These are phyloP conservation scores for Nelumbo lutea DNA, from an alignment of 164 flowering plant genomes.

Conservation along the genomic window DNA sequence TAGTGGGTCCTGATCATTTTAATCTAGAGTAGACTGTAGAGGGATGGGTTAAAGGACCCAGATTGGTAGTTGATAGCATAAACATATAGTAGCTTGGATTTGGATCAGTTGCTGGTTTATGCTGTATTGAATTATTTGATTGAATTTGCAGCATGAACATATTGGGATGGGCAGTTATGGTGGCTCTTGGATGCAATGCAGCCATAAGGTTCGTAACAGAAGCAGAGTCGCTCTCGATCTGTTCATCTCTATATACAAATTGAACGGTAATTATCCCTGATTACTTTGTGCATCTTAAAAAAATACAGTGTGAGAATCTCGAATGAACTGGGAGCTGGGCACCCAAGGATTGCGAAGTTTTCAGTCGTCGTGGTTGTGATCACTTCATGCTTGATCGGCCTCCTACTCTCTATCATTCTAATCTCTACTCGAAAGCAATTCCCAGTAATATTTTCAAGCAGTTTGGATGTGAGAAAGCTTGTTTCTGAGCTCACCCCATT, in stretches of 20 bases:
- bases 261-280: too few relatives aligned
- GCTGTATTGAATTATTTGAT: too few relatives aligned
- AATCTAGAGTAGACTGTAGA: too few relatives aligned
- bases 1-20: too few relatives aligned
- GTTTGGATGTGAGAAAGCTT: constrained; percentile 21
- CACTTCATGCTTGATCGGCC: constrained; percentile 29
- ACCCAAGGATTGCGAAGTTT: constrained; percentile 54
- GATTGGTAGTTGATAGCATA: too few relatives aligned
- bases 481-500: constrained; percentile 42
- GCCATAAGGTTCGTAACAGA: constrained; percentile 38
- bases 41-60: too few relatives aligned
- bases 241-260: too few relatives aligned
- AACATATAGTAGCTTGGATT: too few relatives aligned
- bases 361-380: constrained; percentile 41
- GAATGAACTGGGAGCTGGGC: constrained; percentile 60
- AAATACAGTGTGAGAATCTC: constrained; percentile 59
- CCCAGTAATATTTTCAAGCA: constrained; percentile 37
- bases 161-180: constrained; percentile 41
- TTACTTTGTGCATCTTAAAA: not conserved
- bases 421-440: constrained; percentile 21
- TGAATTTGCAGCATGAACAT: constrained; percentile 38
- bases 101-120: too few relatives aligned
- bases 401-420: constrained; percentile 23
- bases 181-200: constrained; percentile 39
- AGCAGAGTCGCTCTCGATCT: not conserved